Evolutionary conservation across 495 filamentous ascomycete genomes (phyloP).

Genomic region (Amorphotheca resinae): DNA sequence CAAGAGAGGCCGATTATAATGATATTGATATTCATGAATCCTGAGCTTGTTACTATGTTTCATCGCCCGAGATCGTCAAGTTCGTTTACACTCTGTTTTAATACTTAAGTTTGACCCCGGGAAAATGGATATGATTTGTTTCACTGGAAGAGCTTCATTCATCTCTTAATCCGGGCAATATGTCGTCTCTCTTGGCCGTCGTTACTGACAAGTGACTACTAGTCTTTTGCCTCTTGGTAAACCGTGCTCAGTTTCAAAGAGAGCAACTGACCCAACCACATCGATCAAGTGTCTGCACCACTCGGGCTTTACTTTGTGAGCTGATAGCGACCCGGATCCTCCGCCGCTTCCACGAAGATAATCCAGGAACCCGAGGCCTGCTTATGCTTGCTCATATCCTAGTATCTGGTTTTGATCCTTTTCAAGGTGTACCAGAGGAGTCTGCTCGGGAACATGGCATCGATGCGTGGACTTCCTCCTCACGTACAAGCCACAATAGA

Average conservation of each 20-base stretch:
- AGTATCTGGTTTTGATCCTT: slow-evolving; percentile 60
- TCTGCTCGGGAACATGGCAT: slow-evolving; percentile 35
- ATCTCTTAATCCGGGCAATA: too few species aligned
- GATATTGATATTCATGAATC: too few species aligned
- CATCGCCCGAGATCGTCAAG: too few species aligned
- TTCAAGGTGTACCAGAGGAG: slow-evolving; percentile 47
- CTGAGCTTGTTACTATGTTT: too few species aligned
- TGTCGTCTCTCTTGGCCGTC: too few species aligned
- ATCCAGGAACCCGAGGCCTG: slow-evolving; percentile 45
- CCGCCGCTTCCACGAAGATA: slow-evolving; percentile 54
- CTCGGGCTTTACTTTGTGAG: slow-evolving; percentile 55
- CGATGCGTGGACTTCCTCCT: slow-evolving; percentile 31
- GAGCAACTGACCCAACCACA: slow-evolving; percentile 55
- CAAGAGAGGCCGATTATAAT: too few species aligned
- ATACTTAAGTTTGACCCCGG: too few species aligned
- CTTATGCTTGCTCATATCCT: slow-evolving; percentile 59
- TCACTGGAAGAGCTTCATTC: too few species aligned
- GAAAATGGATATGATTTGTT: too few species aligned
- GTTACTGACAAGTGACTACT: too few species aligned
- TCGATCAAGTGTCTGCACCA: slow-evolving; percentile 55
- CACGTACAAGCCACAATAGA: slow-evolving; percentile 38
- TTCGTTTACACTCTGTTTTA: too few species aligned
- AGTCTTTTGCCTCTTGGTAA: slow-evolving; percentile 63
- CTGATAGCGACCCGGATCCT: slow-evolving; percentile 53
- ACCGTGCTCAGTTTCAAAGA: slow-evolving; percentile 52